Percentiles rank a stretch among this genome's conserved stretches.
phyloP scores from a whole-genome alignment of 148 eudicot genomes.

The Silene uniflora region DNA sequence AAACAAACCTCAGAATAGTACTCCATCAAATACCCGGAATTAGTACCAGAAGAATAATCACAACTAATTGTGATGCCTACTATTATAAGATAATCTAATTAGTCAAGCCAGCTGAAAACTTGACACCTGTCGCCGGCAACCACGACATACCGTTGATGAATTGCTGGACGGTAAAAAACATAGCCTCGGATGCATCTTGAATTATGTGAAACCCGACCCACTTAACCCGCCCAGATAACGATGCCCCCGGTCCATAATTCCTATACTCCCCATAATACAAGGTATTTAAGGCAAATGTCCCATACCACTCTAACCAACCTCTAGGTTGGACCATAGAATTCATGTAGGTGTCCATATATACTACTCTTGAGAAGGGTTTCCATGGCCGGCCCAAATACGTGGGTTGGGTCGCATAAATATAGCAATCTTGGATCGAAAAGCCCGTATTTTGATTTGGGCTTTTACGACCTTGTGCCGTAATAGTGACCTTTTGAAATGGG shows the following conservation, averaged over 20 bases:
- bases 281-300: constrained; percentile 58
- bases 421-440: constrained; percentile 64
- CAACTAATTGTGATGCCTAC: not conserved
- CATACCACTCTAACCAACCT: constrained; percentile 93
- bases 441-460: constrained; percentile 71
- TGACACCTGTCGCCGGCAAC: constrained; percentile 80
- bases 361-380: constrained; percentile 77
- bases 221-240: constrained; percentile 48
- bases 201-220: constrained; percentile 84
- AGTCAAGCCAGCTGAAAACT: constrained; percentile 59
- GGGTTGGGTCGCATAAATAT: constrained; percentile 55
- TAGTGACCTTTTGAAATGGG: constrained; percentile 63
- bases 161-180: constrained; percentile 52
- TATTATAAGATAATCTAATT: constrained; percentile 30
- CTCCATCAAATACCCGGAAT: no score
- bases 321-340: constrained; percentile 61
- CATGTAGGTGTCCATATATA: constrained; percentile 63
- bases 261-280: constrained; percentile 81
- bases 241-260: constrained; percentile 73
- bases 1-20: no score
- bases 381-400: constrained; percentile 89
- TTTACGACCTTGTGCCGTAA: constrained; percentile 87
- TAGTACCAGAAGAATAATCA: not conserved
- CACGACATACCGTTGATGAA: constrained; percentile 69
- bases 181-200: constrained; percentile 42